A percentile compares a stretch with the other conserved stretches of the same genome.
Evolutionary conservation across 257 asterid species (phyloP).

Genomic region (Paulownia fortunei): DNA sequence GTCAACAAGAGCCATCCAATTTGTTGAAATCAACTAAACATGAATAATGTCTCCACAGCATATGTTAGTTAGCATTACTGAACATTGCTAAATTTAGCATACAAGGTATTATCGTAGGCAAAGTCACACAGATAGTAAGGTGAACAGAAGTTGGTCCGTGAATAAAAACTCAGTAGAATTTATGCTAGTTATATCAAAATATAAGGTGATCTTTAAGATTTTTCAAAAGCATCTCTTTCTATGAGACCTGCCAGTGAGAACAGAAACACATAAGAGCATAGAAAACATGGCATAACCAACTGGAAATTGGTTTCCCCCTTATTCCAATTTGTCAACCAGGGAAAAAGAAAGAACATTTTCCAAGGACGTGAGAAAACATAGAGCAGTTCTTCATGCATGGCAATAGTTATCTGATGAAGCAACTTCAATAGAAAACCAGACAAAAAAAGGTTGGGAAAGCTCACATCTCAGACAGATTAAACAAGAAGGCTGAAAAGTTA

Average conservation of each 20-base stretch:
- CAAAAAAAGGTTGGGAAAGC: not conserved
- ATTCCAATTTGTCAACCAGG: constrained; percentile 1
- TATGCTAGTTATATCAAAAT: not conserved
- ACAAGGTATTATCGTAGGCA: no score
- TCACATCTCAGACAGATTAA: constrained; percentile 29
- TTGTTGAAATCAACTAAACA: no score
- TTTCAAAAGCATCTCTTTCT: no score
- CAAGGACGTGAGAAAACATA: not conserved
- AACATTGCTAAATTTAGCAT: no score
- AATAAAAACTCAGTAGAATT: not conserved
- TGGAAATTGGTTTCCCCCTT: not conserved
- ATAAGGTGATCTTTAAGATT: no score
- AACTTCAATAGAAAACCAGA: constrained; percentile 16
- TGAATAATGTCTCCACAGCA: no score
- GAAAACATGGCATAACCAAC: not conserved
- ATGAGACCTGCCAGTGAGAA: not conserved
- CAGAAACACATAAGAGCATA: not conserved
- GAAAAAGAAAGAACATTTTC: not conserved
- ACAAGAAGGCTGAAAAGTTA: constrained; percentile 9
- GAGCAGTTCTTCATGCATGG: constrained; percentile 8
- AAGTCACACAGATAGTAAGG: no score
- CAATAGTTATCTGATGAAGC: not conserved
- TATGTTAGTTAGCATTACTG: no score
- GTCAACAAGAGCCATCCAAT: no score
- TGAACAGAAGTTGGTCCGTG: no score